A percentile compares a stretch with the other conserved stretches of the same genome.
Conservation (phyloP, 1,284 basidiomycete species). For the Apiotrichum brassicae region DNA sequence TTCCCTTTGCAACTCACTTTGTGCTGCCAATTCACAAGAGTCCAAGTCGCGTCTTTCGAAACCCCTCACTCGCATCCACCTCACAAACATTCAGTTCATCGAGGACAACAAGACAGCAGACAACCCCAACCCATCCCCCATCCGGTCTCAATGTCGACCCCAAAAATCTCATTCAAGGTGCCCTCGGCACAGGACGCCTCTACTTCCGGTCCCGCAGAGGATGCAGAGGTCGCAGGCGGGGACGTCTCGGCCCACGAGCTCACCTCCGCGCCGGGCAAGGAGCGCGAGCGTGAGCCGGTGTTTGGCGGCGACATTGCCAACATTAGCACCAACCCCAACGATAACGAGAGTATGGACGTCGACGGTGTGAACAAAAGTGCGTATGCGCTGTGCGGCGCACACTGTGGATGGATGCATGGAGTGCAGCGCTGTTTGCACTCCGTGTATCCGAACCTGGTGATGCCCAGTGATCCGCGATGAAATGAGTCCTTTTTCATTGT, state of each 20-base stretch:
- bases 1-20: no score
- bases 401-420: background rate
- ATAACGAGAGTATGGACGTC: slow-evolving; percentile 25
- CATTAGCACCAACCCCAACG: slow-evolving; percentile 28
- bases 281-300: slow-evolving; percentile 45
- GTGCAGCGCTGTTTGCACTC: no score
- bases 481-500: no score
- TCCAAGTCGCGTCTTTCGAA: no score
- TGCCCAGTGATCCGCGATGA: no score
- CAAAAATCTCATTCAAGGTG: slow-evolving; percentile 40
- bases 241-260: slow-evolving; percentile 41
- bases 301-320: slow-evolving; percentile 44
- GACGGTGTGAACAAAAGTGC: slow-evolving; percentile 24
- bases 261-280: slow-evolving; percentile 44
- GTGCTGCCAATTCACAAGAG: no score
- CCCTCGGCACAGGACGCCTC: slow-evolving; percentile 14
- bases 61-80: no score
- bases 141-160: slow-evolving; percentile 39
- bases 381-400: slow-evolving; percentile 1
- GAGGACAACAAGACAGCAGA: no score
- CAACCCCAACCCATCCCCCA: no score
- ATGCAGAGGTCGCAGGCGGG: slow-evolving; percentile 23
- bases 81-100: no score
- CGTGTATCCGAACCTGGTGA: no score
- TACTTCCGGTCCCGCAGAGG: background rate